A percentile compares a stretch with the other conserved stretches of the same genome.
These are phyloP conservation scores for Scheffersomyces insectosa DNA, from an alignment of 1,139 yeast genomes.

Conservation along the genomic window DNA sequence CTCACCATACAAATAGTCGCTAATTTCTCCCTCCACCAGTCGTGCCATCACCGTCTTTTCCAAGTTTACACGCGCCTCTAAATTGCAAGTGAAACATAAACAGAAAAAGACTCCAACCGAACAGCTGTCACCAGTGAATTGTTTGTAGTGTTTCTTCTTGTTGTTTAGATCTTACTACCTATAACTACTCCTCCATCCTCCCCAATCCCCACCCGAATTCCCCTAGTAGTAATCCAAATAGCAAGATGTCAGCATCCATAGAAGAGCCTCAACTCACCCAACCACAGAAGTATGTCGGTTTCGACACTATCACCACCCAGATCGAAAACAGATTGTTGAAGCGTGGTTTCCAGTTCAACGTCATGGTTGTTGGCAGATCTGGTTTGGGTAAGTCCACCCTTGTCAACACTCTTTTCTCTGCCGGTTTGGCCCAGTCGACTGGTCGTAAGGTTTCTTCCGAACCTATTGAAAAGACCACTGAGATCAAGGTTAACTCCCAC, in stretches of 20 bases:
- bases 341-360: constrained; percentile 90
- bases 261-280: constrained; percentile 21
- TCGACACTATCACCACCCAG: constrained; percentile 93
- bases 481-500: constrained; percentile 74
- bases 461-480: constrained; percentile 86
- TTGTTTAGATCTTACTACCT: no score
- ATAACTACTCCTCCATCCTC: no score
- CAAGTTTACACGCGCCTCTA: no score
- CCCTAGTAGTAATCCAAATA: no score
- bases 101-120: no score
- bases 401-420: constrained; percentile 84
- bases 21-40: no score
- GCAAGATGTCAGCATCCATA: constrained; percentile 3
- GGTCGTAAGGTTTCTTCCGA: constrained; percentile 70
- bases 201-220: no score
- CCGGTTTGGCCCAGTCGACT: constrained; percentile 70
- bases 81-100: no score
- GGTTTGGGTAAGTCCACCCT: constrained; percentile 95
- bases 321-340: constrained; percentile 89
- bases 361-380: constrained; percentile 93
- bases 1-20: no score
- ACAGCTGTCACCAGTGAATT: no score
- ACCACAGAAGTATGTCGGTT: constrained; percentile 76
- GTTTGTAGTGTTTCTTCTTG: no score
- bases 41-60: no score